phyloP scores from a whole-genome alignment of 116 monocot genomes.

The Papilionanthe hybrid region DNA sequence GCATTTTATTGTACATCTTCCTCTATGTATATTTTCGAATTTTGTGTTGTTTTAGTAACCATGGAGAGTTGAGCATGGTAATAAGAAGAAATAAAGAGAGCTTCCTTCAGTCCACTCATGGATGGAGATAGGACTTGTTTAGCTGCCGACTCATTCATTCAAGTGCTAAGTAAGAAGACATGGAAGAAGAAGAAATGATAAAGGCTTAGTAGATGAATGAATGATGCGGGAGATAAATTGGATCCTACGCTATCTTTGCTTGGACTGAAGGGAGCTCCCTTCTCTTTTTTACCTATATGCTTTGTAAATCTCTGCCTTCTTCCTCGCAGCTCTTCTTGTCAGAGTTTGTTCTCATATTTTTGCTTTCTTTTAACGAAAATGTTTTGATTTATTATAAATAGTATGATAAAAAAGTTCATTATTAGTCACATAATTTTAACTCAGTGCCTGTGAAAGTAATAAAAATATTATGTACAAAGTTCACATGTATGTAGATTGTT shows the following conservation, averaged over 20 bases:
- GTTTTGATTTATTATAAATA: no score
- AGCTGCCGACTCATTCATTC: conserved; percentile 64
- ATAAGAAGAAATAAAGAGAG: conserved; percentile 24
- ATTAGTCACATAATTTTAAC: no score
- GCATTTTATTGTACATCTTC: no score
- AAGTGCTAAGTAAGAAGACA: conserved; percentile 24
- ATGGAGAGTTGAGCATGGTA: not conserved
- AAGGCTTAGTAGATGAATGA: conserved; percentile 47
- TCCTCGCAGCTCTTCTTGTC: no score
- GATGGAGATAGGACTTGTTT: conserved; percentile 29
- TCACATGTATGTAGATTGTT: no score
- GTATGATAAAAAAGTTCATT: no score
- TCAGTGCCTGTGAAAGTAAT: no score
- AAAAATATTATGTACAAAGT: no score
- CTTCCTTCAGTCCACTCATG: conserved; percentile 56
- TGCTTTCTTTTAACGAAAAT: no score
- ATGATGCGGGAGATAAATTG: conserved; percentile 54
- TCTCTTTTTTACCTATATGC: not conserved
- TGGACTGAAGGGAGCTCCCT: conserved; percentile 75
- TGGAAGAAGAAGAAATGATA: not conserved
- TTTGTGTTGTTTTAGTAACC: not conserved
- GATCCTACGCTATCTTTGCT: conserved; percentile 26
- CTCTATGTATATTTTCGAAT: not conserved
- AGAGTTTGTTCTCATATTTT: no score
- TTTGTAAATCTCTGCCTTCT: no score